Evolutionary conservation across 2,329 filamentous ascomycete genomes (phyloP), one percentile per base, ranked within the genome.

Genomic region (Chrysoporthe deuterocubensis): DNA sequence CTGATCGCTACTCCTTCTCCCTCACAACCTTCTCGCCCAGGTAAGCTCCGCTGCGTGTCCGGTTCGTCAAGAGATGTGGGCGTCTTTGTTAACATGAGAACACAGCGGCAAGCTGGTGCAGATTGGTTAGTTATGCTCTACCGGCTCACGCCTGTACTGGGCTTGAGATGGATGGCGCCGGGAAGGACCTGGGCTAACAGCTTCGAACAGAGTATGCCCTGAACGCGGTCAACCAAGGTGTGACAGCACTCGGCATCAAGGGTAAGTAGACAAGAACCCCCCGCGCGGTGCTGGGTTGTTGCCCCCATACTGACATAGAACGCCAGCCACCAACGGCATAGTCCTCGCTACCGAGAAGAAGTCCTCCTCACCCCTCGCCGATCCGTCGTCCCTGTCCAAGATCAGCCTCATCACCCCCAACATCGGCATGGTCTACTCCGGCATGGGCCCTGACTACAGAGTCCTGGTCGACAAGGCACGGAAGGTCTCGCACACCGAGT

Each of bases 301-400:
- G 11, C 64, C 32, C 54, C 63, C 26, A 26, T 11, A 54, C 14
- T 67, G 61, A 71, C 74, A 42, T 73, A 67, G 66, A 52, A 40
- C 48, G 34, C 18, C 74, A 97, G 96, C 96, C 75, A 98, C 96
- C 74, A 99, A 99, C 82, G 96, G 96, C 75, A 97, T 99, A 79
- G 96, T 99, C 72, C 92, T 99, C 72, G 96, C 96, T 71, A 99
- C 96, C 72, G 96, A 99, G 84, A 99, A 99, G 89, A 99, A 99
- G 84, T 97, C 95, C 57, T 97, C 95, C 48, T 97, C 96, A 62
- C 94, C 96, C 64, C 92, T 99, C 76, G 95, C 97, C 85, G 96
- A 99, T 79, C 91, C 96, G 75, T 89, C 92, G 75, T 98, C 96
- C 52, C 90, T 97, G 73, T 96, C 94, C 76, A 99, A 99, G 87